A percentile compares a stretch with the other conserved stretches of the same genome.
Conservation (phyloP, 2,329 filamentous ascomycete genomes). For the Colletotrichum aenigma region DNA sequence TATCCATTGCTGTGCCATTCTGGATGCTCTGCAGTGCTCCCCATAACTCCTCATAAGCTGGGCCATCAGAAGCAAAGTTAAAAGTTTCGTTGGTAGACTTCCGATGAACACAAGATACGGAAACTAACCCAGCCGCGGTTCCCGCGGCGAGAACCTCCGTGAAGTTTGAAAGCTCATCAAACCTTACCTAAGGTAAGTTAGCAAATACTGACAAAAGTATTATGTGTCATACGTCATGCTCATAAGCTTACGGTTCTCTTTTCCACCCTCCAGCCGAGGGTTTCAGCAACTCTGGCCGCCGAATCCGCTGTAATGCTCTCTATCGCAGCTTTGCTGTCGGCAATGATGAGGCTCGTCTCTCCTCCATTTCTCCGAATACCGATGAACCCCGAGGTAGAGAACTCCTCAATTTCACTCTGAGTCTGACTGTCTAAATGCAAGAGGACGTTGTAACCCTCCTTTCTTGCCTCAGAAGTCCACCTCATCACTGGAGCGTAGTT, state of each 20-base stretch:
- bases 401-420: constrained; percentile 69
- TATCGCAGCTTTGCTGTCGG: background rate
- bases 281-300: background rate
- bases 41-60: background rate
- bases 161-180: background rate
- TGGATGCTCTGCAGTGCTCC: background rate
- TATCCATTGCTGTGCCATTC: background rate
- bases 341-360: background rate
- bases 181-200: background rate
- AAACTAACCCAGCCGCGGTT: background rate
- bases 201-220: background rate
- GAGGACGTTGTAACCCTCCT: constrained; percentile 68
- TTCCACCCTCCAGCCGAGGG: background rate
- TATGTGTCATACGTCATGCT: background rate
- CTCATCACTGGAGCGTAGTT: constrained; percentile 77
- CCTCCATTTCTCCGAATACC: constrained; percentile 44
- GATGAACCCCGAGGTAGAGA: constrained; percentile 71
- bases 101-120: background rate
- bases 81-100: background rate
- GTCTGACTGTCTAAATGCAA: constrained; percentile 72
- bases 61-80: background rate
- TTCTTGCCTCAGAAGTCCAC: constrained; percentile 66
- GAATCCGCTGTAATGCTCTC: background rate
- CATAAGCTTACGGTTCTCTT: background rate
- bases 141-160: background rate